Evolutionary conservation across 345 rosid species (phyloP), one percentile per base, ranked within the genome.

Genomic region (Acer negundo): DNA sequence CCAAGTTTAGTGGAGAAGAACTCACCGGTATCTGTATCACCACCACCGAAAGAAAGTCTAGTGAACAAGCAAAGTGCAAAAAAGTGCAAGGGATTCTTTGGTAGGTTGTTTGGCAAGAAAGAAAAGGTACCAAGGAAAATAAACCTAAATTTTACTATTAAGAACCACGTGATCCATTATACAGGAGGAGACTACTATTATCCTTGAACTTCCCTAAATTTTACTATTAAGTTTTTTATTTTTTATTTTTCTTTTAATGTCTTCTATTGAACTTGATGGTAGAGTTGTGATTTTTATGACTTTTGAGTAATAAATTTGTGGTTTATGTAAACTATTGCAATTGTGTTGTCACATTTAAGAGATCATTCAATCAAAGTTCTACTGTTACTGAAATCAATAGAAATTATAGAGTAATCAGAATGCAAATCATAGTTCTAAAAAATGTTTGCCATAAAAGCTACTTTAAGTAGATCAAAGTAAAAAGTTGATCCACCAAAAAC

Each of bases 141-240:
- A 35, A n/a, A 28, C n/a, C n/a, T n/a, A n/a, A n/a, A n/a, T n/a
- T n/a, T n/a, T n/a, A n/a, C n/a, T n/a, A n/a, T n/a, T 10, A 26
- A 17, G 68, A 73, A 73, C 65, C 76, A 69, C 4, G 62, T 73
- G 76, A 62, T 44, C 58, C 76, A 62, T 56, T 73, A 62, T 22
- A 73, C 68, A 8, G 38, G 38, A n/a, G n/a, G n/a, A 35, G 49
- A 56, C 58, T 73, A 62, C 13, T 19, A 15, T 62, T 46, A 44
- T 62, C 76, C 69, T 44, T 62, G 76, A 62, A 10, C 69, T 61
- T 4, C 56, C 46, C 58, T 53, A 16, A 53, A 53, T n/a, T n/a
- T n/a, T n/a, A n/a, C n/a, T n/a, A n/a, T n/a, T n/a, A n/a, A n/a
- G n/a, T n/a, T n/a, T n/a, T n/a, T n/a, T n/a, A n/a, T n/a, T n/a